Evolutionary conservation across 192 early-diverging fungal genomes (phyloP).

Genomic region (Physocladia obscura): DNA sequence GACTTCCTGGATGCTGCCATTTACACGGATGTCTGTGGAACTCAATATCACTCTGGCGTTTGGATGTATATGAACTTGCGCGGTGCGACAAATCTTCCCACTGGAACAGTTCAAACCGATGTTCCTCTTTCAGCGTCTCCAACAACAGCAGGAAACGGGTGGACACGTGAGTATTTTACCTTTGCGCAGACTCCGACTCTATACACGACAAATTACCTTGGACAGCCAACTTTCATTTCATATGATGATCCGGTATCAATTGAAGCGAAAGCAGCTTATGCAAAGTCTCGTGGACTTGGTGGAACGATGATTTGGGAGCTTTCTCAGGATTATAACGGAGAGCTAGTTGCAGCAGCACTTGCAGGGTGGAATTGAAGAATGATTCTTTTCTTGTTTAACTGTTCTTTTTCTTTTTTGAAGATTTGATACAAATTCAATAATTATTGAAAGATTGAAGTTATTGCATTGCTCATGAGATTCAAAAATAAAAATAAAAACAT

Average conservation of each 20-base stretch:
- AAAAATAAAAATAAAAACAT: no score
- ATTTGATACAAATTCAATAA: no score
- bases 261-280: conserved; percentile 60
- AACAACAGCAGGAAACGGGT: conserved; percentile 48
- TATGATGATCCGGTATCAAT: conserved; percentile 75
- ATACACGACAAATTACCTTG: conserved; percentile 47
- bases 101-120: conserved; percentile 40
- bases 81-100: not conserved
- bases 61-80: conserved; percentile 49
- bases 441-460: no score
- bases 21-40: conserved; percentile 14
- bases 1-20: conserved; percentile 11
- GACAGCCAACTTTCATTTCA: conserved; percentile 54
- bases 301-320: conserved; percentile 23
- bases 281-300: conserved; percentile 46
- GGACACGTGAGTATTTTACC: conserved; percentile 57
- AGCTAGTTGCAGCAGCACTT: not conserved
- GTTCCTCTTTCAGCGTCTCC: conserved; percentile 41
- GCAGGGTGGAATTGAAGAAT: conserved; percentile 16
- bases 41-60: conserved; percentile 34
- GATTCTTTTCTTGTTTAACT: no score
- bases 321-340: conserved; percentile 8
- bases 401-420: no score
- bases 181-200: conserved; percentile 54
- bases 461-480: no score